phyloP scores from a whole-genome alignment of 192 early-diverging fungal species.

The Coemansia sp. region DNA sequence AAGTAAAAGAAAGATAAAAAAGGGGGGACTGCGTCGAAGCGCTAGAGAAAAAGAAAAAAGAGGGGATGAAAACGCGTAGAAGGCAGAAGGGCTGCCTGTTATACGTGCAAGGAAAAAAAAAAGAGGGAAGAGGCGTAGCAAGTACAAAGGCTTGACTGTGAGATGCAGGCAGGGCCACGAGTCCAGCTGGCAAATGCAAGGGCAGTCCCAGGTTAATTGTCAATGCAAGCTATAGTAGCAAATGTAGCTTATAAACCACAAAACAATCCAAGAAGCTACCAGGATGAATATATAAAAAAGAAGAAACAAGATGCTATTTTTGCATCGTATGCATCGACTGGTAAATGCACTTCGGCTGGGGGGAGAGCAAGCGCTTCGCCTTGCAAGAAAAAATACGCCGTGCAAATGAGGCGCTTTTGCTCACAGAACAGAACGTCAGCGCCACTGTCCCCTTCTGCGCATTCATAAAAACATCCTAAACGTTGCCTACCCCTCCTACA shows the following conservation, averaged over 20 bases:
- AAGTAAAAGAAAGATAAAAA: slow-evolving; percentile 1
- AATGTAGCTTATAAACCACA: background rate
- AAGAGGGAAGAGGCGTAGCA: background rate
- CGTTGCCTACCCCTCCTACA: background rate
- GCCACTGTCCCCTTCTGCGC: slow-evolving; percentile 20
- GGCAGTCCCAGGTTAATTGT: slow-evolving; percentile 21
- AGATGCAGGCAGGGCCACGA: slow-evolving; percentile 37
- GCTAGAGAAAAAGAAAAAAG: slow-evolving; percentile 4
- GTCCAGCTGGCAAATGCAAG: slow-evolving; percentile 26
- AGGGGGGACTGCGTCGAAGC: background rate
- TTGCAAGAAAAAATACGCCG: background rate
- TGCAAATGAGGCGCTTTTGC: slow-evolving; percentile 15
- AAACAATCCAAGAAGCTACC: background rate
- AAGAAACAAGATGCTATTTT: background rate
- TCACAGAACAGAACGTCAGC: slow-evolving; percentile 22
- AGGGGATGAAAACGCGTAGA: background rate
- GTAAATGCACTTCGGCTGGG: slow-evolving; percentile 14
- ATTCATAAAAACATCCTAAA: background rate
- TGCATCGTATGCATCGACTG: slow-evolving; percentile 9
- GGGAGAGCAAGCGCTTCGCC: too few species aligned
- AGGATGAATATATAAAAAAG: background rate
- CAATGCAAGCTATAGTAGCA: slow-evolving; percentile 6
- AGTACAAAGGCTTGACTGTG: slow-evolving; percentile 20
- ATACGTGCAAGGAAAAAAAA: slow-evolving; percentile 11
- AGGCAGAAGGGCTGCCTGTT: background rate